phyloP scores from a whole-genome alignment of 441 rosid genomes.

The Populus hybrid region DNA sequence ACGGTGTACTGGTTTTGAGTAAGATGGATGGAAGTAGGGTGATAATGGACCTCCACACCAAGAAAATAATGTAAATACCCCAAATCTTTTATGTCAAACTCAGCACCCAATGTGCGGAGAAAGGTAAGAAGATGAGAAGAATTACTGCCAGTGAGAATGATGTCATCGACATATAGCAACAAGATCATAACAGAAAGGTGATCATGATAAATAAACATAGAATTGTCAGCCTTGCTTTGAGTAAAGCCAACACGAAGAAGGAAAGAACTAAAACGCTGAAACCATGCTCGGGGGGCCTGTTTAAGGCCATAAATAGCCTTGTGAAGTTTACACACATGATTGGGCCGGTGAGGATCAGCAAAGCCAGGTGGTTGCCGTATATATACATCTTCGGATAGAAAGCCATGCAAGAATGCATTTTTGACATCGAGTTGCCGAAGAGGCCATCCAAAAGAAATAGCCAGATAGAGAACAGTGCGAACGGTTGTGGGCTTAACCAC shows the following conservation, averaged over 20 bases:
- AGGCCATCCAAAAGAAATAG: too few species aligned
- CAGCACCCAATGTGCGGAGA: neutral
- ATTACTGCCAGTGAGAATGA: neutral
- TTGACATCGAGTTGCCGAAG: too few species aligned
- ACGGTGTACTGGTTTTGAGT: too few species aligned
- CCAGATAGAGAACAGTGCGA: neutral
- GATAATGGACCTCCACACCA: too few species aligned
- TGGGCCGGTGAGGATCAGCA: neutral
- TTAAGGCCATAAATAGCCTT: too few species aligned
- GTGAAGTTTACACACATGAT: neutral
- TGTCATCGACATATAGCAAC: constrained; percentile 11
- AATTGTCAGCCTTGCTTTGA: neutral
- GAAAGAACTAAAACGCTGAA: too few species aligned
- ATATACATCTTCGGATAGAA: neutral
- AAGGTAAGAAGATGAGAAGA: too few species aligned
- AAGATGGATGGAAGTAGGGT: too few species aligned
- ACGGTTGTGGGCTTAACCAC: neutral
- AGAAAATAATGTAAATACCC: neutral
- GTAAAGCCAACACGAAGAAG: too few species aligned
- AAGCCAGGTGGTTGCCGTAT: neutral
- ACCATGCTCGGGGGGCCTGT: too few species aligned
- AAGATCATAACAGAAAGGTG: neutral
- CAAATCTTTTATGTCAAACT: neutral
- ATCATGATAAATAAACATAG: neutral
- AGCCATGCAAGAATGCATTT: neutral